These are phyloP conservation scores for Didymella sp. DNA, from an alignment of 2,329 filamentous ascomycete genomes.

Conservation along the genomic window DNA sequence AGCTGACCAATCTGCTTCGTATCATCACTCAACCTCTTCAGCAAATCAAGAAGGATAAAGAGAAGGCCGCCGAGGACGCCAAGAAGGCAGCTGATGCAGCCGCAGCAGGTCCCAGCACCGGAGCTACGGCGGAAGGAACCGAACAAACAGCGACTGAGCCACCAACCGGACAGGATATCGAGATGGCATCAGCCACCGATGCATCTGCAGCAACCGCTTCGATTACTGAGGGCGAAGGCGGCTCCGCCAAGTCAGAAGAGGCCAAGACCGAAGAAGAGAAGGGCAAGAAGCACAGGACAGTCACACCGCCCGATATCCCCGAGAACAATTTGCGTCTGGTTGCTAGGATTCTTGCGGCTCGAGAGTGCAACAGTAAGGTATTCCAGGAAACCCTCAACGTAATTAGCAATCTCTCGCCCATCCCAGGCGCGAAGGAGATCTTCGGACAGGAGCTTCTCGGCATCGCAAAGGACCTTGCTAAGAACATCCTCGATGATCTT, in stretches of 20 bases:
- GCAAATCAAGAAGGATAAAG: conserved; percentile 83
- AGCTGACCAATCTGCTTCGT: conserved; percentile 84
- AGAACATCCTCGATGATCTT: conserved; percentile 83
- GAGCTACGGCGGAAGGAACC: conserved; percentile 29
- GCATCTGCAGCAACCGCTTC: conserved; percentile 18
- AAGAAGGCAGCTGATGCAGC: conserved; percentile 40
- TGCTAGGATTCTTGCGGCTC: conserved; percentile 94
- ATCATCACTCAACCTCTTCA: conserved; percentile 87
- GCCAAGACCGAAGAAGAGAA: conserved; percentile 36
- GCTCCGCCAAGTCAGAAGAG: conserved; percentile 46
- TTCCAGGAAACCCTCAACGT: conserved; percentile 97
- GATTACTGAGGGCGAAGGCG: conserved; percentile 27
- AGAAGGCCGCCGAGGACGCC: conserved; percentile 62
- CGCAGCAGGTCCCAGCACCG: conserved; percentile 19
- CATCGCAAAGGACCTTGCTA: conserved; percentile 83
- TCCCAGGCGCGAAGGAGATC: conserved; percentile 85
- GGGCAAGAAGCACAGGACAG: conserved; percentile 64
- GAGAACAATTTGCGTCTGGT: conserved; percentile 89
- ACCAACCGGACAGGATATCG: conserved; percentile 30
- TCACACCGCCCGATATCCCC: conserved; percentile 85
- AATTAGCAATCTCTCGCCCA: conserved; percentile 96
- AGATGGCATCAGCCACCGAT: conserved; percentile 53
- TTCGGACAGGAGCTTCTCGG: conserved; percentile 93
- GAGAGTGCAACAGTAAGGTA: conserved; percentile 96
- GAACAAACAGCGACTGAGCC: conserved; percentile 17